Conservation (phyloP, 2,329 filamentous ascomycete species). For the Pochonia chlamydosporia region DNA sequence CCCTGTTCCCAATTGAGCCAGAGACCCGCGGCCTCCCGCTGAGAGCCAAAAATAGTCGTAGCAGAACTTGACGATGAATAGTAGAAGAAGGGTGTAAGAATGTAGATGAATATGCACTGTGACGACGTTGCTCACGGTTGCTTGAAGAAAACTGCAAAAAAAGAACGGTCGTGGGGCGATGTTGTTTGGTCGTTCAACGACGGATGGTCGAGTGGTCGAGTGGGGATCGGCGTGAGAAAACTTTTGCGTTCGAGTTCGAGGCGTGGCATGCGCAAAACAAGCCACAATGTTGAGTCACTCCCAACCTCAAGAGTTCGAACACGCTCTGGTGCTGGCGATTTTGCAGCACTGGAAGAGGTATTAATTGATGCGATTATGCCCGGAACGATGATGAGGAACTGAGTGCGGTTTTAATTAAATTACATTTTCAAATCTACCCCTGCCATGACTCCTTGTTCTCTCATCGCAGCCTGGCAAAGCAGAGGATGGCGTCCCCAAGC, state of each 20-base stretch:
- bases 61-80: too few species aligned
- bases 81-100: too few species aligned
- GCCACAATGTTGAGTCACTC: background rate
- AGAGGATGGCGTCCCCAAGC: too few species aligned
- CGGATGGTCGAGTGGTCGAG: background rate
- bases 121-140: background rate
- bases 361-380: background rate
- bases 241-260: background rate
- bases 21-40: too few species aligned
- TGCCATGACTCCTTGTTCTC: too few species aligned
- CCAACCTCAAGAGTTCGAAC: background rate
- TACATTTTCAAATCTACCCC: constrained; percentile 53
- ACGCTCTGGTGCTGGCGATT: background rate
- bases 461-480: too few species aligned
- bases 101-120: too few species aligned
- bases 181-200: background rate
- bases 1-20: too few species aligned
- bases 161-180: background rate
- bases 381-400: background rate
- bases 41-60: too few species aligned
- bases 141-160: background rate
- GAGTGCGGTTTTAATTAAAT: constrained; percentile 20
- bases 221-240: background rate
- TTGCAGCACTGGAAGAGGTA: background rate
- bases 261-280: background rate